These are phyloP conservation scores for Lactarius sanguifluus DNA, from an alignment of 768 basidiomycete genomes.

Conservation along the genomic window DNA sequence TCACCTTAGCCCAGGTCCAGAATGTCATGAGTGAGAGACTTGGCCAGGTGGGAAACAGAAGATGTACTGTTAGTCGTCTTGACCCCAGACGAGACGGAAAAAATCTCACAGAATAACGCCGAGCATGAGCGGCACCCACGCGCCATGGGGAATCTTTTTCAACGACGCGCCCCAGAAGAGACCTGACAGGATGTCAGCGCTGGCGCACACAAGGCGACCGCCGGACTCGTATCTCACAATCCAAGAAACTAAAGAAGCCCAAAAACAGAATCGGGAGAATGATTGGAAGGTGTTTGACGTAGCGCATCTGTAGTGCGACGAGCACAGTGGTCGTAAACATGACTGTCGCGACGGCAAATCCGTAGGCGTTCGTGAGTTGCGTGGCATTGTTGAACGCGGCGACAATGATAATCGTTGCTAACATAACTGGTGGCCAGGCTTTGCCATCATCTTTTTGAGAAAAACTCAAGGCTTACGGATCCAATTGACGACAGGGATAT, in stretches of 20 bases:
- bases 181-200: slow-evolving; percentile 28
- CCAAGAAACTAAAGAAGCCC: slow-evolving; percentile 60
- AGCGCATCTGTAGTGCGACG: slow-evolving; percentile 56
- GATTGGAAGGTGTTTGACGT: slow-evolving; percentile 51
- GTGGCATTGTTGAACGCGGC: slow-evolving; percentile 54
- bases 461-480: slow-evolving; percentile 34
- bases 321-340: slow-evolving; percentile 62
- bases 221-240: slow-evolving; percentile 47
- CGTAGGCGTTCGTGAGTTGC: slow-evolving; percentile 56
- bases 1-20: slow-evolving; percentile 65
- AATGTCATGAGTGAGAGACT: slow-evolving; percentile 52
- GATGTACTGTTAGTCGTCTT: background rate
- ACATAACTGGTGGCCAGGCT: slow-evolving; percentile 40
- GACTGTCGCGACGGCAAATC: slow-evolving; percentile 65
- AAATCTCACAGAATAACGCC: slow-evolving; percentile 50
- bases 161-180: slow-evolving; percentile 66
- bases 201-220: background rate
- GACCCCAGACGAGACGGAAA: background rate
- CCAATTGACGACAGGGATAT: slow-evolving; percentile 65
- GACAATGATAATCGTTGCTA: slow-evolving; percentile 56
- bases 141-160: slow-evolving; percentile 62
- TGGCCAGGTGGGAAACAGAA: background rate
- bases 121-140: slow-evolving; percentile 65
- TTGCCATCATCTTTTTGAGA: no score
- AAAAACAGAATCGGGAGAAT: slow-evolving; percentile 48